Evolutionary conservation across 305 asterid genomes (phyloP), one percentile per base, ranked within the genome.

Genomic region (Fraxinus latifolia): DNA sequence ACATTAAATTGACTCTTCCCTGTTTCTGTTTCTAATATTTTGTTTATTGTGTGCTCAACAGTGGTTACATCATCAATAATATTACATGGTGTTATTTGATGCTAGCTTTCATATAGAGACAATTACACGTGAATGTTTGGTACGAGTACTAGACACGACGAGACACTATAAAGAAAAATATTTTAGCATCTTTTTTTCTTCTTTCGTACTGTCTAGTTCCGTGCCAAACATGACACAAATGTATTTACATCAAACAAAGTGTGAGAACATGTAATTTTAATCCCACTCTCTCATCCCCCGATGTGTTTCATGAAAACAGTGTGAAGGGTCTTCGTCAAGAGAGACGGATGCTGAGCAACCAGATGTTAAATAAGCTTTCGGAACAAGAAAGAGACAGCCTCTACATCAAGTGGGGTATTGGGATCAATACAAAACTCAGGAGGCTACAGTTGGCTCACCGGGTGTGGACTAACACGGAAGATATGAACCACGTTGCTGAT

Each of bases 361-460:
- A 89, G 81, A 95, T 95, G 97, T 32, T 72, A 84, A 93, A 86
- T 89, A 94, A 94, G 90, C 87, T 94, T 5, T 83, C 96, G 0
- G 97, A 91, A 79, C 90, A 86, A 78, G 97, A 94, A 77, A 83
- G 98, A 53, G 95, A 91, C 50, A 84, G 86, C 85, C 90, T 94
- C 76, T 95, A 85, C 90, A 87, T 90, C 62, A 95, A 93, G 80
- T 95, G 98, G 98, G 93, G 92, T 32, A 87, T 95, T 36, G 91
- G 88, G 53, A 88, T 95, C 12, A 83, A 87, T 84, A 79, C 97
- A 76, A 93, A 93, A 81, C 92, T 72, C 2, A 87, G 99, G 83
- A 87, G 99, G 86, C 86, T 86, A 4, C 99, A 95, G 73, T 82
- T 95, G 82, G 91, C 93, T 34, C 91, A 89, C 39, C 90, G 86